Percentiles rank a stretch among this genome's conserved stretches.
phyloP scores from a whole-genome alignment of 1,284 basidiomycete species.

The Cryptococcus sp. region DNA sequence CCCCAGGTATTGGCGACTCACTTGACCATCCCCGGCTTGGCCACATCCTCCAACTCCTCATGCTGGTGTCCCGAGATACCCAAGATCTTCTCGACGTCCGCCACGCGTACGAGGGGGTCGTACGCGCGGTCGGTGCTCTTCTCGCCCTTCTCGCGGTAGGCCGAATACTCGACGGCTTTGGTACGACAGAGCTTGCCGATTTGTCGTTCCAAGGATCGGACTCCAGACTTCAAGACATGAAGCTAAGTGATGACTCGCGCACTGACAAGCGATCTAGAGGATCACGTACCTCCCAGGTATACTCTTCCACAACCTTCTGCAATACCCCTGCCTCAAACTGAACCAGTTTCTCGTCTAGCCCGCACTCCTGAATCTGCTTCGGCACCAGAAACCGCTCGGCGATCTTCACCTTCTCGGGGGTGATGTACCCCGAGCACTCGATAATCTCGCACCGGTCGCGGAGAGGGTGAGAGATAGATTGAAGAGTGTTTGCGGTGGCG shows the following conservation, averaged over 20 bases:
- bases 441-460: constrained; percentile 95
- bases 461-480: constrained; percentile 91
- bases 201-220: constrained; percentile 82
- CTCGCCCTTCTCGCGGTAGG: constrained; percentile 22
- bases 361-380: constrained; percentile 86
- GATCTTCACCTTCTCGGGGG: constrained; percentile 90
- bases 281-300: constrained; percentile 91
- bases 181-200: constrained; percentile 79
- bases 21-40: constrained; percentile 43
- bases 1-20: constrained; percentile 12
- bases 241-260: constrained; percentile 53
- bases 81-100: constrained; percentile 78
- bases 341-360: constrained; percentile 75
- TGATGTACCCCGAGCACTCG: constrained; percentile 91
- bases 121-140: constrained; percentile 52
- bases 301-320: constrained; percentile 85
- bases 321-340: constrained; percentile 68
- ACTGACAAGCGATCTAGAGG: constrained; percentile 2
- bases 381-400: constrained; percentile 86
- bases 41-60: constrained; percentile 18
- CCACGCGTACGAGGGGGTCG: constrained; percentile 60
- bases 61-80: constrained; percentile 74
- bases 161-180: constrained; percentile 84
- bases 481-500: constrained; percentile 76
- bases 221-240: constrained; percentile 67